phyloP scores from a whole-genome alignment of 352 stramenopile genomes.

The Pythium monospermum region DNA sequence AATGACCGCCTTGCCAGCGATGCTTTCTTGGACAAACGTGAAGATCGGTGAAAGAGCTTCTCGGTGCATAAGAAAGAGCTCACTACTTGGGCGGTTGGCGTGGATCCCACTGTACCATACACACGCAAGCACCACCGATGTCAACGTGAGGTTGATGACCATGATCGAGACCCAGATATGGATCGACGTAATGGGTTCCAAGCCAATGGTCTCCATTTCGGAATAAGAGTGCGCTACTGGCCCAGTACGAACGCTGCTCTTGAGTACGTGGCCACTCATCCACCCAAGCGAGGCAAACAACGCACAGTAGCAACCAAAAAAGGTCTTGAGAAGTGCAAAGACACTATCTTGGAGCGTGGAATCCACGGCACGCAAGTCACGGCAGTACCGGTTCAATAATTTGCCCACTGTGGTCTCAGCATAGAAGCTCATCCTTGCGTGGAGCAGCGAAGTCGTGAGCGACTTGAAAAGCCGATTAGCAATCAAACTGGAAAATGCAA shows the following conservation, averaged over 20 bases:
- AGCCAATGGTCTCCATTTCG: slow-evolving; percentile 15
- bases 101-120: slow-evolving; percentile 28
- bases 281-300: slow-evolving; percentile 32
- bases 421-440: slow-evolving; percentile 22
- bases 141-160: slow-evolving; percentile 22
- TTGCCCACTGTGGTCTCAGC: slow-evolving; percentile 22
- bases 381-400: slow-evolving; percentile 22
- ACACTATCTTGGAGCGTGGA: slow-evolving; percentile 19
- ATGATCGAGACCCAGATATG: slow-evolving; percentile 25
- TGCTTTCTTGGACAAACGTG: slow-evolving; percentile 21
- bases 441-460: slow-evolving; percentile 19
- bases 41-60: slow-evolving; percentile 26
- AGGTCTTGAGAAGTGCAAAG: slow-evolving; percentile 25
- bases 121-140: slow-evolving; percentile 15
- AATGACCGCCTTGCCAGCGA: slow-evolving; percentile 19
- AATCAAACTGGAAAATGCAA: slow-evolving; percentile 14
- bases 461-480: slow-evolving; percentile 20
- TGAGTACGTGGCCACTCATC: slow-evolving; percentile 33
- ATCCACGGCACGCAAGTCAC: slow-evolving; percentile 30
- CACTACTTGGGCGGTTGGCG: slow-evolving; percentile 26
- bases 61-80: slow-evolving; percentile 33
- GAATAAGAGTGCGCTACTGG: background rate
- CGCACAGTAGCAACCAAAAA: slow-evolving; percentile 30
- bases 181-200: slow-evolving; percentile 12
- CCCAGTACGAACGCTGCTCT: slow-evolving; percentile 5